Evolutionary conservation across 225 moss, liverwort and hornwort species (phyloP).

Genomic region (Bryum argenteum): DNA sequence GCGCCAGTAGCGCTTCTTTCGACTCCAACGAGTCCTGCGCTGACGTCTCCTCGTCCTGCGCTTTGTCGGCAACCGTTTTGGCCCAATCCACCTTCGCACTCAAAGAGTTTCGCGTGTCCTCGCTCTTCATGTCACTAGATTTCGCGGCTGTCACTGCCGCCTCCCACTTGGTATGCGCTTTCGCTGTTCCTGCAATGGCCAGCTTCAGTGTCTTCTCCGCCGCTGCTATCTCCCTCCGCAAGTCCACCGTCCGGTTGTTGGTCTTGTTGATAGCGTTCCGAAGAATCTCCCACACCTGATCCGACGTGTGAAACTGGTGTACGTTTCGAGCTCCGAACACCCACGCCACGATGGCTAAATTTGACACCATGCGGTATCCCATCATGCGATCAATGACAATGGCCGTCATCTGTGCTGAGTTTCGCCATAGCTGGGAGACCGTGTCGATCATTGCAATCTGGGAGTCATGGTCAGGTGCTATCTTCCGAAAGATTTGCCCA

Average conservation of each 20-base stretch:
- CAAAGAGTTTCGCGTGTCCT: conserved; percentile 54
- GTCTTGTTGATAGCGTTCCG: conserved; percentile 94
- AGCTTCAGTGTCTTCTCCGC: conserved; percentile 67
- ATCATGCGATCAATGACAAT: conserved; percentile 97
- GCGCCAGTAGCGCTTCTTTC: conserved; percentile 78
- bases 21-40: conserved; percentile 83
- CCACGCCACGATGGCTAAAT: conserved; percentile 94
- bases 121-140: conserved; percentile 49
- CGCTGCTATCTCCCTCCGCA: conserved; percentile 65
- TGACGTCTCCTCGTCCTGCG: conserved; percentile 78
- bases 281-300: conserved; percentile 94
- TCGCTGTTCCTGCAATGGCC: conserved; percentile 64
- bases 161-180: conserved; percentile 78
- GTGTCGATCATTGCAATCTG: conserved; percentile 78
- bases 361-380: conserved; percentile 98
- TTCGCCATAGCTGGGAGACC: conserved; percentile 86
- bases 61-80: conserved; percentile 73
- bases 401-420: conserved; percentile 92
- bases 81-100: conserved; percentile 94
- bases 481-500: conserved; percentile 86
- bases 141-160: conserved; percentile 57
- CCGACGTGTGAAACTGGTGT: conserved; percentile 75
- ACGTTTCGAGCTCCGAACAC: conserved; percentile 76
- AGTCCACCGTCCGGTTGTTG: conserved; percentile 86
- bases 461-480: conserved; percentile 69